A percentile compares a stretch with the other conserved stretches of the same genome.
phyloP scores from a whole-genome alignment of 495 filamentous ascomycete species.

The Xylaria sp. region DNA sequence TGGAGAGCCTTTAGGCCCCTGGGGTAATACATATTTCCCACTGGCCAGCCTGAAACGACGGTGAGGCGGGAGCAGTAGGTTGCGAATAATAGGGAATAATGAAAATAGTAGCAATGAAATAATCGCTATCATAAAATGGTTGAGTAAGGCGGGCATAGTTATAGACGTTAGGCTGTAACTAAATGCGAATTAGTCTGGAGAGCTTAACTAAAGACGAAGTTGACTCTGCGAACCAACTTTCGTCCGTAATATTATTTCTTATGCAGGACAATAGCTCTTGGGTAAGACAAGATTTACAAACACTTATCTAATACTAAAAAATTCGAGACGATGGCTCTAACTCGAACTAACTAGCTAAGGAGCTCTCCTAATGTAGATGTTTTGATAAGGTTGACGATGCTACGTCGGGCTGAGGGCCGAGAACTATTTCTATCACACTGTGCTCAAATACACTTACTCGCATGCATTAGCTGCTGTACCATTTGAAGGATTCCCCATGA shows the following conservation, averaged over 20 bases:
- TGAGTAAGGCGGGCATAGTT: background rate
- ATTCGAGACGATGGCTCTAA: background rate
- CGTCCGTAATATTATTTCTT: background rate
- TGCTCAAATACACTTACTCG: too few species aligned
- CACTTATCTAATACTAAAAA: background rate
- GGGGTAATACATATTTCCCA: slow-evolving; percentile 36
- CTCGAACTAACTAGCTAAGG: background rate
- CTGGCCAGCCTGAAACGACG: background rate
- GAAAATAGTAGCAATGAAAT: background rate
- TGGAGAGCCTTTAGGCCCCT: slow-evolving; percentile 34
- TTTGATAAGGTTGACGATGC: background rate
- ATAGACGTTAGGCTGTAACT: background rate
- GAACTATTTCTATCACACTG: background rate
- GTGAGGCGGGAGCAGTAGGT: slow-evolving; percentile 16
- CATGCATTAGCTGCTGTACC: too few species aligned
- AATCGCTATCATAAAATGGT: background rate
- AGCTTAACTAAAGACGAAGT: background rate
- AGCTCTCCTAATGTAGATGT: background rate
- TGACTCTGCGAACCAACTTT: background rate
- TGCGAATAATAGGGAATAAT: background rate
- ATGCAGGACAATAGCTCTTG: background rate
- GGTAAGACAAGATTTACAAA: background rate
- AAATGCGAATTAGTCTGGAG: background rate
- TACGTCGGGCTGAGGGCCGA: background rate
- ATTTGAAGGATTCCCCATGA: background rate